Evolutionary conservation across 495 filamentous ascomycete genomes (phyloP).

Genomic region (Annulohypoxylon moriforme): DNA sequence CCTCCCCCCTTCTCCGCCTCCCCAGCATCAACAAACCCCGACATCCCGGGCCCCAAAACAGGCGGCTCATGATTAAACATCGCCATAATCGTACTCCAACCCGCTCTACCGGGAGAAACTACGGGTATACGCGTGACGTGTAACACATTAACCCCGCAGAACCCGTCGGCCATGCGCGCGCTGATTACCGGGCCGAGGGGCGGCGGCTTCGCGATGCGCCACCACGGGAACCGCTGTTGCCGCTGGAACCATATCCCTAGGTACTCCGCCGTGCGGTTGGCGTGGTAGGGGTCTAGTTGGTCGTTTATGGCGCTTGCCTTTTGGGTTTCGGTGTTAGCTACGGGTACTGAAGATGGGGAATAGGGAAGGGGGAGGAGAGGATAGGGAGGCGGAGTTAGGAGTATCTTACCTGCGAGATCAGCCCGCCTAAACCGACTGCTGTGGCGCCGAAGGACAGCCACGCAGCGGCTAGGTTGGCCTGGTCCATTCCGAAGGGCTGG

Average conservation of each 20-base stretch:
- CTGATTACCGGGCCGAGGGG: slow-evolving; percentile 44
- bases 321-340: not conserved
- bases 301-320: slow-evolving; percentile 45
- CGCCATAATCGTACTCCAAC: slow-evolving; percentile 33
- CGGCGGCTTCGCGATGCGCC: slow-evolving; percentile 40
- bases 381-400: not conserved
- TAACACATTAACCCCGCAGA: slow-evolving; percentile 35
- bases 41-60: not conserved
- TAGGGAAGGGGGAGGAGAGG: not conserved
- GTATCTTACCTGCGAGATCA: slow-evolving; percentile 39
- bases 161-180: slow-evolving; percentile 43
- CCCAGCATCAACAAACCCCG: slow-evolving; percentile 22
- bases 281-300: slow-evolving; percentile 48
- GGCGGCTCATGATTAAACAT: slow-evolving; percentile 38
- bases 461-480: slow-evolving; percentile 40
- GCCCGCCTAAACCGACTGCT: slow-evolving; percentile 46
- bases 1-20: not conserved
- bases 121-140: slow-evolving; percentile 37
- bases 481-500: slow-evolving; percentile 35
- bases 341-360: not conserved
- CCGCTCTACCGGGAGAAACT: slow-evolving; percentile 20
- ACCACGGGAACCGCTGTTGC: slow-evolving; percentile 34
- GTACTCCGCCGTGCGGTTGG: slow-evolving; percentile 39
- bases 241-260: slow-evolving; percentile 46
- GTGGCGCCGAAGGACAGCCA: slow-evolving; percentile 50